phyloP scores from a whole-genome alignment of 192 early-diverging fungal genomes.

The Rhizophagus sp. region DNA sequence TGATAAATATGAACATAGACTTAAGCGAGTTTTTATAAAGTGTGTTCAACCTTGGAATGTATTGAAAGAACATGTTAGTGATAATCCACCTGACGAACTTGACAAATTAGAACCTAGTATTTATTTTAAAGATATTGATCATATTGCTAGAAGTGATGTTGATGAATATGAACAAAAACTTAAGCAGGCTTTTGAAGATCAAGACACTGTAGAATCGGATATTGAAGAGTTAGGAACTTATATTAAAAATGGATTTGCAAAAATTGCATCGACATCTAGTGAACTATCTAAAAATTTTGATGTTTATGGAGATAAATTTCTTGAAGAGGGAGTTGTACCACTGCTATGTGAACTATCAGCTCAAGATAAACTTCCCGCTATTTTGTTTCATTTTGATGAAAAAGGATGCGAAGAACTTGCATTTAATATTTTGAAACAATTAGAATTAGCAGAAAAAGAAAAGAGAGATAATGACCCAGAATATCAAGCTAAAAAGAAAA shows the following conservation, averaged over 20 bases:
- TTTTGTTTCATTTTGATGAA: slow-evolving; percentile 46
- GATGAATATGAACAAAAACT: slow-evolving; percentile 37
- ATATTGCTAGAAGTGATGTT: slow-evolving; percentile 32
- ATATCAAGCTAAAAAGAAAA: slow-evolving; percentile 34
- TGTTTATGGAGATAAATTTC: slow-evolving; percentile 28
- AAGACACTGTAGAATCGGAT: neutral
- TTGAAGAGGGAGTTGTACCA: slow-evolving; percentile 14
- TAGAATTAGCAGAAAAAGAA: slow-evolving; percentile 31
- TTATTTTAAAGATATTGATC: slow-evolving; percentile 29
- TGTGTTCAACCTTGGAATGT: slow-evolving; percentile 38
- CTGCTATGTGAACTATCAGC: slow-evolving; percentile 32
- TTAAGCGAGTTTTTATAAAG: too few relatives aligned
- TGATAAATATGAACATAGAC: too few relatives aligned
- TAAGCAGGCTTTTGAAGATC: slow-evolving; percentile 26
- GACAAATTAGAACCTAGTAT: slow-evolving; percentile 34
- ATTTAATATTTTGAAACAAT: slow-evolving; percentile 15
- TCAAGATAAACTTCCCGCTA: slow-evolving; percentile 45
- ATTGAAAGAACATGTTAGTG: slow-evolving; percentile 25
- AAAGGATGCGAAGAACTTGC: slow-evolving; percentile 34
- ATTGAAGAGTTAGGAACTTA: slow-evolving; percentile 1
- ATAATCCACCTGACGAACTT: slow-evolving; percentile 15
- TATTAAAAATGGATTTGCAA: slow-evolving; percentile 19
- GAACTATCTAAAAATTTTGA: slow-evolving; percentile 9
- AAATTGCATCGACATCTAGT: slow-evolving; percentile 33
- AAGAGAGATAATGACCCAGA: slow-evolving; percentile 33